Base-by-base conservation (phyloP, 768 basidiomycete species). In the Podaxis sp. region DNA sequence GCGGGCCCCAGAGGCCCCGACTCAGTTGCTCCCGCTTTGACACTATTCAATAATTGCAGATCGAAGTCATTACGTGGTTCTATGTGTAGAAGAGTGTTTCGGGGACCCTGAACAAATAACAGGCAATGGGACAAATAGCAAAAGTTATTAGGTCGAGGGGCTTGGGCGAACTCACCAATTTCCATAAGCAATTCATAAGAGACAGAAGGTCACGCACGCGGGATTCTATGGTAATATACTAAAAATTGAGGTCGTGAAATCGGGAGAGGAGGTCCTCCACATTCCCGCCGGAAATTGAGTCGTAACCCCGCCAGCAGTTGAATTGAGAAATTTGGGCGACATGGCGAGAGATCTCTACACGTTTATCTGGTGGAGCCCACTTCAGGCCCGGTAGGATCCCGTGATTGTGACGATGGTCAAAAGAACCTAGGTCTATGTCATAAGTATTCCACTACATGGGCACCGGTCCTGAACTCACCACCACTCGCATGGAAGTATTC, bases 311-410 rank as follows among this genome's bases (percentile, higher is more conserved):
- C 30, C 30, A 41, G 13, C 40, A 17, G 17, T 17, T 17, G 2
- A 0, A 3, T 17, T 17, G 0, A 6, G 13, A 41, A 2, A 41
- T 4, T 17, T 41, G 13, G 40, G 40, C 40, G 2, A 41, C 13
- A 4, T 6, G 0, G 0, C 0, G 6, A 41, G 40, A 41, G 4
- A 41, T 4, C 13, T 1, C 2, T 41, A 1, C 17, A 13, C 0
- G 4, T 0, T 1, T 2, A 17, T 41, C 12, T 41, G 40, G 13
- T 41, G 15, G 17, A 17, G 17, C 15, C 17, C 40, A 41, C 40
- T 41, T 41, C 40, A 41, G 17, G 0, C 2, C 40, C 1, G 40
- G 40, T 17, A 41, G 40, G 0, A 17, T 12, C 3, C 1, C 40
- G 11, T 41, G 40, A 17, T 17, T 12, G 17, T 41, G 15, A 17